Evolutionary conservation across 2,329 filamentous ascomycete species (phyloP).

Genomic region (Fusarium sp.): DNA sequence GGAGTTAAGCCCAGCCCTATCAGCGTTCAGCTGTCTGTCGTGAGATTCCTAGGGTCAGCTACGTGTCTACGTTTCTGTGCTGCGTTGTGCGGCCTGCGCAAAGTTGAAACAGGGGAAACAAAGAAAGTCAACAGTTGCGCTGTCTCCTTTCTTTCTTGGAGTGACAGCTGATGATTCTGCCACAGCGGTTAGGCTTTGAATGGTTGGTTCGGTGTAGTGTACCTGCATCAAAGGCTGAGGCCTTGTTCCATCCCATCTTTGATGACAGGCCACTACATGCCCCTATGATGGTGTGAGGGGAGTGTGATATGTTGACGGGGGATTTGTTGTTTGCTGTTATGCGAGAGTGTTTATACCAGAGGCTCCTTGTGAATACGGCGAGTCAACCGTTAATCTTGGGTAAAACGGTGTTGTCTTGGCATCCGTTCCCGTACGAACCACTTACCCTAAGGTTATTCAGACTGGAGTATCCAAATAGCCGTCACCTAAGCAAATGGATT

Average conservation of each 20-base stretch:
- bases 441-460: slow-evolving; percentile 8
- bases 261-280: slow-evolving; percentile 10
- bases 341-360: background rate
- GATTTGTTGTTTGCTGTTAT: slow-evolving; percentile 1
- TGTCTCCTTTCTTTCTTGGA: background rate
- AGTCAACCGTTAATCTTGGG: slow-evolving; percentile 15
- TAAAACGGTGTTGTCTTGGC: slow-evolving; percentile 20
- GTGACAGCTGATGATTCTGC: slow-evolving; percentile 13
- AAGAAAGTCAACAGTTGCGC: background rate
- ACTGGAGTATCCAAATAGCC: background rate
- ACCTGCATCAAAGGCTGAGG: slow-evolving; percentile 22
- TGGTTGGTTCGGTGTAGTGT: slow-evolving; percentile 7
- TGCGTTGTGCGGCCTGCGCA: background rate
- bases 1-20: slow-evolving; percentile 17
- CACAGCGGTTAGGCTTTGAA: slow-evolving; percentile 25
- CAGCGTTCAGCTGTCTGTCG: slow-evolving; percentile 10
- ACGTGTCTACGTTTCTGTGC: slow-evolving; percentile 11
- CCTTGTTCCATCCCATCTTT: slow-evolving; percentile 24
- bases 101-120: slow-evolving; percentile 33
- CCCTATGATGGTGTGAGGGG: slow-evolving; percentile 4
- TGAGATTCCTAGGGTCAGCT: slow-evolving; percentile 13
- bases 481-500: background rate
- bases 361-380: slow-evolving; percentile 10
- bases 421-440: background rate
- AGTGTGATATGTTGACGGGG: background rate